Base-by-base conservation (phyloP, 345 rosid genomes). In the Gossypium sturtianum region DNA sequence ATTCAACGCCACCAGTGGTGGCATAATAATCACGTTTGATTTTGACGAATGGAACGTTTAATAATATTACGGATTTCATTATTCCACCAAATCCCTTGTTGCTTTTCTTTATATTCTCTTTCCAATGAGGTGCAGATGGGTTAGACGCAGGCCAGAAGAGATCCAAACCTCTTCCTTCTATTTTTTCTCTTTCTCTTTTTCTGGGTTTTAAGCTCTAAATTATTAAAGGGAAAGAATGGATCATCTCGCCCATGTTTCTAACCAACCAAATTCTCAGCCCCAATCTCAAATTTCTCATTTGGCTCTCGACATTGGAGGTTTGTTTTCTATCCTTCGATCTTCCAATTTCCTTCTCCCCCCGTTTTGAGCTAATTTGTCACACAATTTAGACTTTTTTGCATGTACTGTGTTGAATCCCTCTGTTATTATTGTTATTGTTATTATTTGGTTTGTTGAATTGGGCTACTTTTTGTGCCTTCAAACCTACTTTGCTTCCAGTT, bases 221-320 rank as follows among this genome's bases (percentile, higher is more conserved):
- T 61, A 16, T 16, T 2, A 34, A 61, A 61, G 43, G 9, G 3
- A 29, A 29, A 52, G 2, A 17, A 52, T 51, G 73, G 59, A 48
- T 70, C 59, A 20, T 20, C 27, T 20, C 27, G 20, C 57, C 20
- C 20, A 52, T 16, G 22, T 1, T n/a, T 52, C 57, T 52, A 5
- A 52, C 19, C 9, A 6, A 17, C 27, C 41, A 34, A 34, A 34
- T 34, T 29, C 71, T 29, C 66, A 74, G n/a, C 49, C 77, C 60
- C 57, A 53, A 25, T 38, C 75, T 72, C 92, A 80, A 80, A 84
- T 83, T 69, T 86, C 94, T 80, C 97, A 87, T 80, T 79, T 93
- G 87, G 89, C 96, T 75, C 84, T 93, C 72, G 98, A 93, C 83
- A 90, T 93, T 76, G 98, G 98, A 90, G 98, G 96, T 90, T 68